phyloP scores from a whole-genome alignment of 148 eudicot species.

The Vaccinium macrocarpon region DNA sequence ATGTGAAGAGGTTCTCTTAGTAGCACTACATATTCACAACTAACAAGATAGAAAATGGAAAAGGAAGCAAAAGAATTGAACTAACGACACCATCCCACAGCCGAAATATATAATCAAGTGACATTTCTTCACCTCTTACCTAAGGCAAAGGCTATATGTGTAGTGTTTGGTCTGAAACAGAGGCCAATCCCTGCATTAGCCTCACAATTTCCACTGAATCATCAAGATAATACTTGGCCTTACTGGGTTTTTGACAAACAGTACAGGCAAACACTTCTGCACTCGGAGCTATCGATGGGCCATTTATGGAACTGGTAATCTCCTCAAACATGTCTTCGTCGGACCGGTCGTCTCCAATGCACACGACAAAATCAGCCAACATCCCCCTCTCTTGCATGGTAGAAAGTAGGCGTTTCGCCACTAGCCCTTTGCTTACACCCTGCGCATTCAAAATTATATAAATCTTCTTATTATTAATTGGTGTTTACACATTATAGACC shows the following conservation, averaged over 20 bases:
- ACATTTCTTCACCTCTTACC: background rate
- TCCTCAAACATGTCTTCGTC: constrained; percentile 75
- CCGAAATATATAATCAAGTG: background rate
- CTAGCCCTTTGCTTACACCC: constrained; percentile 71
- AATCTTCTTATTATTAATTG: background rate
- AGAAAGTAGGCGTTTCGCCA: constrained; percentile 44
- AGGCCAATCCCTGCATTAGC: constrained; percentile 51
- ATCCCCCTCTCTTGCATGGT: constrained; percentile 41
- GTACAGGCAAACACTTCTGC: constrained; percentile 67
- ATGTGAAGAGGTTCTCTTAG: background rate
- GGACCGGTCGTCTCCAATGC: constrained; percentile 70
- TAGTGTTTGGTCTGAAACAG: constrained; percentile 38
- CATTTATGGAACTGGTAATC: constrained; percentile 36
- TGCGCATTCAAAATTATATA: constrained; percentile 20
- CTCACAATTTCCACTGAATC: constrained; percentile 50
- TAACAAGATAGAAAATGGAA: background rate
- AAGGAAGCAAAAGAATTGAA: background rate
- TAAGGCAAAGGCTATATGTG: constrained; percentile 6
- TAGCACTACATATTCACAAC: background rate
- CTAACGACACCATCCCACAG: background rate
- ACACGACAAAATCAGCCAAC: constrained; percentile 51
- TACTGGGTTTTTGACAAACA: constrained; percentile 52
- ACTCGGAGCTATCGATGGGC: constrained; percentile 37
- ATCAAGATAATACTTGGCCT: constrained; percentile 58
- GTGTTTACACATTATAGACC: background rate